These are phyloP conservation scores for Xylaria acuta DNA, from an alignment of 495 filamentous ascomycete species.

Conservation along the genomic window DNA sequence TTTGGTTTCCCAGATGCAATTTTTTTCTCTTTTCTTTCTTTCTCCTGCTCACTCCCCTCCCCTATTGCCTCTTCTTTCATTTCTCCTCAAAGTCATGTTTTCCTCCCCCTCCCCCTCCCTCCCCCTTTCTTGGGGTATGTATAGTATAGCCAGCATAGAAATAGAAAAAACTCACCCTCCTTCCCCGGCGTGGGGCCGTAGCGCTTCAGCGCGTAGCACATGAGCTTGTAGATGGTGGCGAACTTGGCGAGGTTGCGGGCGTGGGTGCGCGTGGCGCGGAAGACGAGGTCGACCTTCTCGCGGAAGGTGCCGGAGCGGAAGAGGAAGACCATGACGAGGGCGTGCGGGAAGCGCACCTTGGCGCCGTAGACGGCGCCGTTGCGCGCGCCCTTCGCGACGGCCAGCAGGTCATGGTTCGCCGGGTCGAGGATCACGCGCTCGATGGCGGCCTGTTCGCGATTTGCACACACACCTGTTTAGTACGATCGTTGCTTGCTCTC, in stretches of 20 bases:
- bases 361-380: conserved; percentile 97
- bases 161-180: conserved; percentile 50
- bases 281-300: conserved; percentile 77
- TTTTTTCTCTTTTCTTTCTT: background rate
- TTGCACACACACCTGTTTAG: background rate
- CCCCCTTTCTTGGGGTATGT: background rate
- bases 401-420: conserved; percentile 77
- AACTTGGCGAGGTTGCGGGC: conserved; percentile 91
- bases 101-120: background rate
- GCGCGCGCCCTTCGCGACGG: conserved; percentile 86
- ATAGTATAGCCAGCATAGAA: too few species aligned
- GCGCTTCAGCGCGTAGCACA: conserved; percentile 73
- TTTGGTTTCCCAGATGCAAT: background rate
- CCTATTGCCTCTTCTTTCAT: background rate
- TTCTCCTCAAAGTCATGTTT: background rate
- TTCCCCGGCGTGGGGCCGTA: conserved; percentile 64
- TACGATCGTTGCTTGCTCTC: background rate
- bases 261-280: conserved; percentile 87
- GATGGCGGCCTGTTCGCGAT: conserved; percentile 48
- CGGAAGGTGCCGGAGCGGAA: conserved; percentile 89
- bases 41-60: background rate
- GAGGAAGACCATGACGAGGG: conserved; percentile 94
- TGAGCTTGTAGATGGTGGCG: conserved; percentile 84
- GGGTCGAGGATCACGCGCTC: conserved; percentile 82
- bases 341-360: conserved; percentile 98